Percentiles rank a stretch among this genome's conserved stretches.
These are phyloP conservation scores for Pseudozyma hubeiensis DNA, from an alignment of 1,284 basidiomycete genomes.

Conservation along the genomic window DNA sequence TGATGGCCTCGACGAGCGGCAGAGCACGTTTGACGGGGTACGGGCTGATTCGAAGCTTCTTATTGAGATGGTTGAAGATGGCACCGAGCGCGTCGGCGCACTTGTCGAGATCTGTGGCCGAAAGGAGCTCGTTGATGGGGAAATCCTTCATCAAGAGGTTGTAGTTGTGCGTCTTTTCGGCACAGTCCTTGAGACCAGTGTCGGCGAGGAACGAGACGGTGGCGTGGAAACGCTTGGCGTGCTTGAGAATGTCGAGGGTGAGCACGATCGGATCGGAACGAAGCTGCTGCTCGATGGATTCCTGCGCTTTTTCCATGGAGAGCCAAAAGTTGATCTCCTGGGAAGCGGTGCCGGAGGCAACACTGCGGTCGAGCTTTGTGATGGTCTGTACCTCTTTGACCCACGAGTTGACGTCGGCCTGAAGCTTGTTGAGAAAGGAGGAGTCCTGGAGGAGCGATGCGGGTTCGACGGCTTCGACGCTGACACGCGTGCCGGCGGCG, in stretches of 20 bases:
- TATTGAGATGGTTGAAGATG: conserved; percentile 94
- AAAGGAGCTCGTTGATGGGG: conserved; percentile 92
- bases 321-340: conserved; percentile 99
- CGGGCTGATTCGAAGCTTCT: conserved; percentile 82
- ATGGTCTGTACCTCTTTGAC: conserved; percentile 98
- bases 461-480: conserved; percentile 79
- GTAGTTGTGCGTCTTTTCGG: conserved; percentile 72
- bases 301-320: conserved; percentile 89
- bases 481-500: conserved; percentile 75
- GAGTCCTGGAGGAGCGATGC: conserved; percentile 82
- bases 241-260: conserved; percentile 93
- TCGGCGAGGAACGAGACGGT: conserved; percentile 98
- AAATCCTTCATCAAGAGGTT: conserved; percentile 99
- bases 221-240: conserved; percentile 95
- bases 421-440: conserved; percentile 91
- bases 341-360: conserved; percentile 93
- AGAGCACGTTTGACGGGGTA: conserved; percentile 95
- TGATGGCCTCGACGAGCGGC: conserved; percentile 96
- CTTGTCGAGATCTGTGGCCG: conserved; percentile 94
- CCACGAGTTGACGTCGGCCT: conserved; percentile 95
- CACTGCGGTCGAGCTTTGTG: conserved; percentile 89
- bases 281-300: conserved; percentile 91
- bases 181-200: conserved; percentile 84
- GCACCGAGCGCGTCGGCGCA: conserved; percentile 86
- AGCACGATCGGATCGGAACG: conserved; percentile 88